Base-by-base conservation (phyloP, 306 rosid genomes). In the Heteromeles arbutifolia region DNA sequence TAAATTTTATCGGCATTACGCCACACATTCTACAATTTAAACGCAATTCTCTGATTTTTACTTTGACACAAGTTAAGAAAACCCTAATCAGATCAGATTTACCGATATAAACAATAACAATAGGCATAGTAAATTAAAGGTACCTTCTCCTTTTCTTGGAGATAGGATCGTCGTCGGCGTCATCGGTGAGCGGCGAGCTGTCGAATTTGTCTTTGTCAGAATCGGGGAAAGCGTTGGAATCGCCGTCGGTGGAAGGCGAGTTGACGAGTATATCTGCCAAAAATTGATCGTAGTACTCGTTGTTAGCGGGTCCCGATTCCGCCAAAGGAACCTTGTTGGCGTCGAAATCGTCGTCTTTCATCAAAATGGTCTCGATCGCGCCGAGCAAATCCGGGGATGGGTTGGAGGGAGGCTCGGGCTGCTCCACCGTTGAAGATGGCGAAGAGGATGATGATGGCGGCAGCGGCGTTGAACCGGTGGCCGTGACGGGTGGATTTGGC, bases 111-210 rank as follows among this genome's bases (percentile, higher is more conserved):
- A 14, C 31, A 7, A 45, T 37, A 59, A 48, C 5, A 50, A 41
- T 6, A 24, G n/a, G 56, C 72, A 61, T 0, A 24, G 52, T 7
- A 78, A 14, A 75, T 44, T 8, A 72, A 18, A 14, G 37, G 73
- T 86, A 93, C 97, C 98, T 90, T 58, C 58, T 81, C 48, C 82
- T 76, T 81, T 86, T 93, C 80, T 80, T 91, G 79, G 91, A 87
- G 41, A 68, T 3, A 50, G 86, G 80, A 56, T 88, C 91, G 74
- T 74, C 75, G 24, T 45, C 77, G 21, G 39, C 81, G 21, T 65
- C 74, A 53, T 52, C 15, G 26, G 34, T 34, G 52, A 54, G 7
- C 50, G 75, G 75, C 12, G 75, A 71, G 17, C 34, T 54, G 11
- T 65, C 86, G 54, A 48, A 58, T 64, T 83, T 83, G 26, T 68